These are phyloP conservation scores for Oenanthe javanica DNA, from an alignment of 140 eudicot species.

Conservation along the genomic window DNA sequence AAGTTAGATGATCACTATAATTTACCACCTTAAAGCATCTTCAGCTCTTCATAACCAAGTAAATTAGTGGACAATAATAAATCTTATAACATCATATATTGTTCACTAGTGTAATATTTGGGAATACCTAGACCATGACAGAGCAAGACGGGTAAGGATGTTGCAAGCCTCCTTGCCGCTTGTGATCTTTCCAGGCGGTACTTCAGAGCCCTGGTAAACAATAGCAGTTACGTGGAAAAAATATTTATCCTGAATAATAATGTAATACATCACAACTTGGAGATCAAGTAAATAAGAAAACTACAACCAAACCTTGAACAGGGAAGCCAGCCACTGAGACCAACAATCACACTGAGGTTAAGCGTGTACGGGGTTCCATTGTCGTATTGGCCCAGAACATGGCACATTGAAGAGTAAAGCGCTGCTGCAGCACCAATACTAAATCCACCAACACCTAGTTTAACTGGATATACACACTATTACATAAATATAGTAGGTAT, in stretches of 20 bases:
- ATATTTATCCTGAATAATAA: not conserved
- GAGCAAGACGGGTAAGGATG: conserved; percentile 61
- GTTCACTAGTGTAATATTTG: not conserved
- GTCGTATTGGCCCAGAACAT: conserved; percentile 58
- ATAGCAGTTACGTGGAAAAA: not conserved
- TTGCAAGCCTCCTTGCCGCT: conserved; percentile 59
- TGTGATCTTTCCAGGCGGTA: conserved; percentile 11
- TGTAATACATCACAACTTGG: not conserved
- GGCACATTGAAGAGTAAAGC: conserved; percentile 63
- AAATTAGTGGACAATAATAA: not conserved
- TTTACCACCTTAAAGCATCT: not conserved
- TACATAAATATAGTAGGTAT: not conserved
- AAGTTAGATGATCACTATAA: not conserved
- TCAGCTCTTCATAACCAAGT: not conserved
- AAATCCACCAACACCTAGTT: conserved; percentile 89
- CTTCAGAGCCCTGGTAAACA: conserved; percentile 6
- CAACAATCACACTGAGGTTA: conserved; percentile 68
- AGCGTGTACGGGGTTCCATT: conserved; percentile 49
- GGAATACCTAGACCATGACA: conserved; percentile 75
- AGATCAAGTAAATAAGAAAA: not conserved
- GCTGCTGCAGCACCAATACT: conserved; percentile 95
- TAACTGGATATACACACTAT: conserved; percentile 34
- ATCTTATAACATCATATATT: not conserved
- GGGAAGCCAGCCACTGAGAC: conserved; percentile 98
- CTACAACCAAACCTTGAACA: conserved; percentile 55